Evolutionary conservation across 176 grass and related monocot genomes (phyloP).

Genomic region (Aegilops bicornis): DNA sequence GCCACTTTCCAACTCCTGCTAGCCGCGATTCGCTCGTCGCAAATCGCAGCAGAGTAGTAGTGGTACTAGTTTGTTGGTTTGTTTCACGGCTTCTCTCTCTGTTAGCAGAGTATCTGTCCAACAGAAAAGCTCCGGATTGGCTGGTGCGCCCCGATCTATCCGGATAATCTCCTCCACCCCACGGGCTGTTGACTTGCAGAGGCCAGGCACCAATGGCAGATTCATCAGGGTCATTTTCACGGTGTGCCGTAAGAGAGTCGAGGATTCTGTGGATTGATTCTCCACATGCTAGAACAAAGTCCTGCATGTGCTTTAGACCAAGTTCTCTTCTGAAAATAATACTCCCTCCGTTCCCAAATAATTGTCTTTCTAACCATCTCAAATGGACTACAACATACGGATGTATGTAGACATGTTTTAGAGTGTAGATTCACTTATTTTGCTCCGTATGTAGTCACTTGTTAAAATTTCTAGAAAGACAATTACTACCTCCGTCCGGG

Average conservation of each 20-base stretch:
- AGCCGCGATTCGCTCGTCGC: background rate
- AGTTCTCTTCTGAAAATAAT: background rate
- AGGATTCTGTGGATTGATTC: background rate
- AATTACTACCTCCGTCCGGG: too few relatives aligned
- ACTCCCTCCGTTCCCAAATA: too few relatives aligned
- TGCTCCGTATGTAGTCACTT: too few relatives aligned
- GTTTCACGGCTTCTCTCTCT: background rate
- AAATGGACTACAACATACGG: too few relatives aligned
- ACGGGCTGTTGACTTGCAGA: constrained; percentile 5
- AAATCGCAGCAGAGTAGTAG: background rate
- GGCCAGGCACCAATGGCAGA: background rate
- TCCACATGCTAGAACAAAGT: background rate
- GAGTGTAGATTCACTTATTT: too few relatives aligned
- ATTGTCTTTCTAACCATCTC: too few relatives aligned
- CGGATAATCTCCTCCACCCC: background rate
- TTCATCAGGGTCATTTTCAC: constrained; percentile 4
- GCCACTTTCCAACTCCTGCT: background rate
- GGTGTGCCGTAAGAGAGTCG: background rate
- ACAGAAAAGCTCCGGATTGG: background rate
- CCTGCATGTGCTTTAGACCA: constrained; percentile 20
- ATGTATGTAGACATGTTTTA: too few relatives aligned
- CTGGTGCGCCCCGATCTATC: constrained; percentile 1
- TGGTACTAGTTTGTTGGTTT: background rate
- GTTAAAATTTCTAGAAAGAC: too few relatives aligned
- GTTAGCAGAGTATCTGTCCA: background rate